Base-by-base conservation (phyloP, 257 asterid species). In the Phtheirospermum japonicum region DNA sequence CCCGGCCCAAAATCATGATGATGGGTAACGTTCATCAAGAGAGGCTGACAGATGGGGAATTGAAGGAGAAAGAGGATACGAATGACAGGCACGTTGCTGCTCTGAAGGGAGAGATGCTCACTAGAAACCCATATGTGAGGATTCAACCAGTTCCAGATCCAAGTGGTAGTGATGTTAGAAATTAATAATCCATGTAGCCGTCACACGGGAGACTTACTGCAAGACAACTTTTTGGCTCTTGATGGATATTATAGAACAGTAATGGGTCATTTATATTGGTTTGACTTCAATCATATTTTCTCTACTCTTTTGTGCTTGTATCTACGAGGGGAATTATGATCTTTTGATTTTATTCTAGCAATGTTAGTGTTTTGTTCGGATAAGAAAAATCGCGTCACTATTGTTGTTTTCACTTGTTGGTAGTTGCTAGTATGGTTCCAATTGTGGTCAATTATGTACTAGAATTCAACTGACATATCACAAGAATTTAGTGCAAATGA, bases 71-170 rank as follows among this genome's bases (percentile, higher is more conserved):
- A 56, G 96, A 92, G 79, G 63, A 92, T 51, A 92, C 99, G 13
- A 86, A 89, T 71, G 99, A 92, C 72, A 83, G 95, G 65, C 88
- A 91, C 42, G 85, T 83, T 58, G 96, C 98, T 75, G 98, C 98
- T 43, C 68, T 91, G 57, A 88, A 54, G 74, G 98, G 98, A 31
- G 94, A 91, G 78, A 91, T 94, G 6, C 77, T 91, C 67, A 91
- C 92, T 45, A 81, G 98, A 70, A 91, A 91, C 19, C 96, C 95
- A 2, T 91, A 88, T 59, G 84, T 68, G 64, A 86, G 96, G 72
- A 84, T 91, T 68, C 98, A 91, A 73, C 87, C 91, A 61, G 81
- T 85, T 19, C 68, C 89, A 17, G 67, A 76, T 66, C 80, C 83
- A 16, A 68, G 42, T 46, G 75, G 33, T 19, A 3, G 42, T 45